Evolutionary conservation across 768 basidiomycete genomes (phyloP), one percentile per base, ranked within the genome.

Genomic region (Mycena floridula): DNA sequence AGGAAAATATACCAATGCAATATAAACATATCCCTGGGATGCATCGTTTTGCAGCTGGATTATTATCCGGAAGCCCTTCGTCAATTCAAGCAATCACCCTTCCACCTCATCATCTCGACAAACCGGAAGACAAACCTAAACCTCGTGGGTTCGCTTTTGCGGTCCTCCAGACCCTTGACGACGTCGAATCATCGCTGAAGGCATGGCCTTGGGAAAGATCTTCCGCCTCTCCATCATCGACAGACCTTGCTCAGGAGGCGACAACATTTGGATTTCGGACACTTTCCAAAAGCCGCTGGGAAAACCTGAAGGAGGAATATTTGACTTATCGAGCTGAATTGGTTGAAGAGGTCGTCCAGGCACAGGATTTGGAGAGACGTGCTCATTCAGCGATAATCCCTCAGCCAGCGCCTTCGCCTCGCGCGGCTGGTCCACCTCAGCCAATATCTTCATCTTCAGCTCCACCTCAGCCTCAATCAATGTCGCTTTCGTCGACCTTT

Each of bases 91-190:
- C 58, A 27, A 66, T 91, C 32, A 49, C 61, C 2, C 68, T 86
- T 22, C 84, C 81, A 11, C 67, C 76, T 1, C 84, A 89, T 52
- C 74, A 82, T 56, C 71, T 75, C 39, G 85, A 86, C 56, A 69
- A 68, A 42, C 72, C 76, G 12, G 76, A 63, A 2, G 70, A 73
- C 21, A 51, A 62, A 12, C 77, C 82, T 2, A 74, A 72, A 43
- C 82, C 74, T 60, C 89, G 84, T 66, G 84, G 85, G 2, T 90
- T 89, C 49, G 85, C 86, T 0, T 73, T 91, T 23, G 64, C 90
- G 43, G 78, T 78, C 0, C 64, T 90, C 36, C 59, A 66, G 2
- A 46, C 60, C 4, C 26, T 56, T 1, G 58, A 63, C 1, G 70
- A 78, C 21, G 68, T 63, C 2, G 60, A 72, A 7, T 47, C 56